These are phyloP conservation scores for Rhododendron vialii DNA, from an alignment of 148 eudicot species.

Conservation along the genomic window DNA sequence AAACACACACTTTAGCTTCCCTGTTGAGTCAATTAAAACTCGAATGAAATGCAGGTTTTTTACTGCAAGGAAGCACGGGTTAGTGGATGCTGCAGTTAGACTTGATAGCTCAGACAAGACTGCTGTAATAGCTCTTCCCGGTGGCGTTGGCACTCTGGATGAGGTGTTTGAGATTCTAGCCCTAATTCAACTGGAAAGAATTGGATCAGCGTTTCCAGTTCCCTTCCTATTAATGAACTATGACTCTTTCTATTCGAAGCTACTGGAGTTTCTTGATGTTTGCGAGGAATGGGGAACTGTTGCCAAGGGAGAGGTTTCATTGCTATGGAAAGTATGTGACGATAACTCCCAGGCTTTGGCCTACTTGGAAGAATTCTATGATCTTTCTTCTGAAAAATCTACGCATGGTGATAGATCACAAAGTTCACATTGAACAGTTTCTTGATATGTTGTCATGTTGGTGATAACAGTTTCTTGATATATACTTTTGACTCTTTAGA, in stretches of 20 bases:
- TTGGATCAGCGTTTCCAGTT: conserved; percentile 68
- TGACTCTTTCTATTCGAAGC: conserved; percentile 67
- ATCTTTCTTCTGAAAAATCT: conserved; percentile 22
- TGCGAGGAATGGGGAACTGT: conserved; percentile 71
- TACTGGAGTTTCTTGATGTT: conserved; percentile 69
- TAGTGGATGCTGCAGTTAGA: conserved; percentile 94
- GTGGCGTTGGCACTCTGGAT: conserved; percentile 89
- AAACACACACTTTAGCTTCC: background rate
- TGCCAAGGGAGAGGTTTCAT: conserved; percentile 63
- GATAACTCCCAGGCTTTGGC: conserved; percentile 64
- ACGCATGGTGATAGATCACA: background rate
- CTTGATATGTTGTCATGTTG: background rate
- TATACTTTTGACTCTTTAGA: background rate
- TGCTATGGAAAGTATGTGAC: conserved; percentile 77
- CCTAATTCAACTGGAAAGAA: conserved; percentile 68
- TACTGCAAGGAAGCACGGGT: conserved; percentile 92
- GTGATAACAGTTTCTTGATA: no score
- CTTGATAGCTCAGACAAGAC: conserved; percentile 53
- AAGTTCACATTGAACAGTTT: background rate
- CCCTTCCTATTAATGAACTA: conserved; percentile 86
- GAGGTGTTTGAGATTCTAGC: conserved; percentile 82
- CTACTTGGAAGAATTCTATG: conserved; percentile 54
- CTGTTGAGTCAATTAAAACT: background rate
- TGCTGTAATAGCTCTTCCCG: conserved; percentile 82
- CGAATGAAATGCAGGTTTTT: conserved; percentile 53